These are phyloP conservation scores for Chrysanthemum lavandulifolium DNA, from an alignment of 129 eudicot genomes.

Conservation along the genomic window DNA sequence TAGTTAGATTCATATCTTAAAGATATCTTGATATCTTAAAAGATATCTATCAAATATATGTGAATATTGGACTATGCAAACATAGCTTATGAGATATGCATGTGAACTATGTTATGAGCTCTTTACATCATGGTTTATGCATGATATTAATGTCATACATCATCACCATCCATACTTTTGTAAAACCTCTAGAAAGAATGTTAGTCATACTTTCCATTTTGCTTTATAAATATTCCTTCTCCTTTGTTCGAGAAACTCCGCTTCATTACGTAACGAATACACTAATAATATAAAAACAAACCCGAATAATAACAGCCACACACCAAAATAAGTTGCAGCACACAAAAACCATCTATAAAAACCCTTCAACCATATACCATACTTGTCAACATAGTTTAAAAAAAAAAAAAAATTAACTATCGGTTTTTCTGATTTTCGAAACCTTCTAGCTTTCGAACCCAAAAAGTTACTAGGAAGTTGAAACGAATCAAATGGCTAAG, in stretches of 20 bases:
- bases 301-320: neutral
- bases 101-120: too few species aligned
- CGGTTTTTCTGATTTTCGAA: neutral
- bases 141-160: too few species aligned
- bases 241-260: conserved; percentile 43
- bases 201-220: neutral
- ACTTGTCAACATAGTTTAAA: neutral
- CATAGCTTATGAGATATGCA: too few species aligned
- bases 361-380: neutral
- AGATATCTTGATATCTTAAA: too few species aligned
- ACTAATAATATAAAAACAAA: neutral
- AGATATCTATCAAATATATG: too few species aligned
- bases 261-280: neutral
- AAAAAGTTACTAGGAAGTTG: neutral
- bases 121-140: too few species aligned
- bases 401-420: neutral
- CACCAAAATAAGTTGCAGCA: conserved; percentile 9
- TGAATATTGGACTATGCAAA: too few species aligned
- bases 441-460: neutral
- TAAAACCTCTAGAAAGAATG: too few species aligned
- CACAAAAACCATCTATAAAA: conserved; percentile 7
- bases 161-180: too few species aligned
- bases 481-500: conserved; percentile 36
- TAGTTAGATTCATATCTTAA: too few species aligned
- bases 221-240: conserved; percentile 23